Evolutionary conservation across 1,284 basidiomycete species (phyloP), one percentile per base, ranked within the genome.

Genomic region (Pulchroboletus neoregius): DNA sequence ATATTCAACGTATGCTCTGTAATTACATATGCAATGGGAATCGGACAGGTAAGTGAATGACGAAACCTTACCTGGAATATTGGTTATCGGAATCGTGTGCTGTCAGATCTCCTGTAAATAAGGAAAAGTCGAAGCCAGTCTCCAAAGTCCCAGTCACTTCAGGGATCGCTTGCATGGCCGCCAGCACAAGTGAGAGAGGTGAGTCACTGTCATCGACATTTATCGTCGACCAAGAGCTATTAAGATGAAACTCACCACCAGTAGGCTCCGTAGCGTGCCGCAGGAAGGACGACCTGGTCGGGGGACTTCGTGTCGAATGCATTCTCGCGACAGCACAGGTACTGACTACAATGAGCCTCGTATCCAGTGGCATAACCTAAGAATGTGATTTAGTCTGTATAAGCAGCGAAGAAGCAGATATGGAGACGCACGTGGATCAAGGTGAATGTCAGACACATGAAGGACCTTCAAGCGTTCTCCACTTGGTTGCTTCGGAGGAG

Each of bases 41-140:
- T 36, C 10, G 22, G 16, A 38, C 0, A 0, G 7, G 6, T n/a
- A 32, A 9, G 11, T 32, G 2, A 6, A 32, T n/a, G 13, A 20
- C 4, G 6, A 44, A 45, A 39, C 39, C 57, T 30, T 45, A 76
- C 77, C 78, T 73, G 12, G 80, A 83, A 22, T 86, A 66, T 60
- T 87, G 75, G 50, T 81, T 80, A 43, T 82, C 81, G 3, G 73
- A 57, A 59, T 88, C 85, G 56, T 87, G 85, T 9, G 84, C 76
- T 15, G 87, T 84, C 46, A 89, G 63, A 60, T 91, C 88, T 13
- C 88, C 88, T 0, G 87, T 91, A 58, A 80, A 88, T 12, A 91
- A 42, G 0, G 77, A 79, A 61, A 80, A 84, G 41, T 77, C 78
- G 55, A 91, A 86, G 0, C 81, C 78, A 16, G 65, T 71, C 5